Conservation (phyloP, 257 asterid genomes). For the Cynanchum wilfordii region DNA sequence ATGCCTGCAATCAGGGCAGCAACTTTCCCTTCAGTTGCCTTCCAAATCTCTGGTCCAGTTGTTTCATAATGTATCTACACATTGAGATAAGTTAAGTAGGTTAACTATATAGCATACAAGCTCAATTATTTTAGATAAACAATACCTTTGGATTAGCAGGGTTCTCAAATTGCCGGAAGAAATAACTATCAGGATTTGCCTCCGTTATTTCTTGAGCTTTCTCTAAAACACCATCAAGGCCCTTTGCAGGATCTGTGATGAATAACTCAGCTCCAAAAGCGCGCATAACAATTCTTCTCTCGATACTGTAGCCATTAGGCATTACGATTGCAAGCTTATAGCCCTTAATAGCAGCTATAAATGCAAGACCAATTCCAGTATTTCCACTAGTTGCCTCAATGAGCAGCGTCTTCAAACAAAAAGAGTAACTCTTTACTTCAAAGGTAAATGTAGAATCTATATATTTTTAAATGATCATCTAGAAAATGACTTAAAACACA, state of each 20-base stretch:
- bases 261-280: slow-evolving; percentile 45
- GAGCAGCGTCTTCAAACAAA: slow-evolving; percentile 35
- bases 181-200: slow-evolving; percentile 31
- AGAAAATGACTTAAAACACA: background rate
- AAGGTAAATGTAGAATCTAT: background rate
- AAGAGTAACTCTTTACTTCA: background rate
- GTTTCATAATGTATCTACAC: slow-evolving; percentile 43
- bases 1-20: slow-evolving; percentile 40
- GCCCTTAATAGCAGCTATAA: slow-evolving; percentile 37
- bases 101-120: background rate
- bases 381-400: slow-evolving; percentile 44
- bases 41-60: slow-evolving; percentile 54
- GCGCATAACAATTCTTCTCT: slow-evolving; percentile 37
- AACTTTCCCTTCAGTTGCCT: slow-evolving; percentile 32
- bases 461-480: background rate
- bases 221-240: slow-evolving; percentile 26
- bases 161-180: slow-evolving; percentile 38
- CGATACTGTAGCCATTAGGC: slow-evolving; percentile 39
- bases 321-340: slow-evolving; percentile 37
- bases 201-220: slow-evolving; percentile 36
- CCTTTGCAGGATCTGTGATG: slow-evolving; percentile 31
- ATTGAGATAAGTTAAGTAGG: slow-evolving; percentile 13
- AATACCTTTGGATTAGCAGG: slow-evolving; percentile 43
- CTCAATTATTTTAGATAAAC: background rate
- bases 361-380: slow-evolving; percentile 50